A percentile compares a stretch with the other conserved stretches of the same genome.
Evolutionary conservation across 176 grass and related monocot species (phyloP).

Genomic region (Oryza coarctata): DNA sequence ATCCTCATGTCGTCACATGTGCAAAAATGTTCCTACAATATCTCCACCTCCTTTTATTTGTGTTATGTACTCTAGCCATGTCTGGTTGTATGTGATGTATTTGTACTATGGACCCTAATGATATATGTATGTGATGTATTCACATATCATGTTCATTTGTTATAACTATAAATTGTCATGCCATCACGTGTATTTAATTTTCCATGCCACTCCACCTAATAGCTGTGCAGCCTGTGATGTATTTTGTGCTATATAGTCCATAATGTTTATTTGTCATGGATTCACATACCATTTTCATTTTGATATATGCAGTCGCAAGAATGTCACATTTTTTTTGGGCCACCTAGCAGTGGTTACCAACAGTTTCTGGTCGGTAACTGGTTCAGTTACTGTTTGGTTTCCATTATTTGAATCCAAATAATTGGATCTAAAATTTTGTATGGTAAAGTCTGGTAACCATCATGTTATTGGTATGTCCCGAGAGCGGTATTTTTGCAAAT

Average conservation of each 20-base stretch:
- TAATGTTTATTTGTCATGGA: not conserved
- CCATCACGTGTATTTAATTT: not conserved
- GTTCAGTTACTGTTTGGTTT: not conserved
- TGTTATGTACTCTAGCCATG: not conserved
- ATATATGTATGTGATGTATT: not conserved
- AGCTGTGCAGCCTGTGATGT: not conserved
- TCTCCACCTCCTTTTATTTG: too few species aligned
- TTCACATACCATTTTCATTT: not conserved
- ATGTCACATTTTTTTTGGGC: not conserved
- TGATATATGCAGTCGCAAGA: not conserved
- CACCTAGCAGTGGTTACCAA: not conserved
- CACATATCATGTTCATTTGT: not conserved
- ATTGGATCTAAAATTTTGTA: not conserved
- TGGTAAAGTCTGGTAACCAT: not conserved
- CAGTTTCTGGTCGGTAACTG: not conserved
- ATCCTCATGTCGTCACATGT: not conserved
- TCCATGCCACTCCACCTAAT: not conserved
- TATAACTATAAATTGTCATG: too few species aligned
- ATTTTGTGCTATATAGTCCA: not conserved
- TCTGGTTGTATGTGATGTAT: not conserved
- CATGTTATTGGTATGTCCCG: not conserved
- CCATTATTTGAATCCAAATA: not conserved
- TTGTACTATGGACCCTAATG: not conserved
- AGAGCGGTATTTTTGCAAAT: not conserved
- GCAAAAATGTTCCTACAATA: not conserved